Percentiles rank a stretch among this genome's conserved stretches.
Evolutionary conservation across 345 rosid genomes (phyloP).

Genomic region (Dipteronia dyeriana): DNA sequence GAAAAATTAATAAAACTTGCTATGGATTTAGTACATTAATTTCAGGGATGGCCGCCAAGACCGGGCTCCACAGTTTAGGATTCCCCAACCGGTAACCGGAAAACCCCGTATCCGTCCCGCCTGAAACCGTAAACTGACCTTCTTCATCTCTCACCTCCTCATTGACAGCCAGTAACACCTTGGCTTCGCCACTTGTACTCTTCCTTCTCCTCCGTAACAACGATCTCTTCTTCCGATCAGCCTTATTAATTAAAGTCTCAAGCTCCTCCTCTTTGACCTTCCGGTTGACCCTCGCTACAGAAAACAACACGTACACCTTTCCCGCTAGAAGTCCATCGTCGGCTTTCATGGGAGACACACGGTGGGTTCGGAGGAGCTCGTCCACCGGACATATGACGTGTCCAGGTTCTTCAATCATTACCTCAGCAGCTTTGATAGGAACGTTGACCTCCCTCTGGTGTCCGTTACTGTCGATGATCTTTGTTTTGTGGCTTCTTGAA

Average conservation of each 20-base stretch:
- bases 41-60: too few relatives aligned
- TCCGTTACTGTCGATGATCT: conserved; percentile 34
- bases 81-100: too few relatives aligned
- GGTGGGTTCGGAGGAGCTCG: conserved; percentile 27
- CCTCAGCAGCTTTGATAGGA: conserved; percentile 45
- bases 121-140: too few relatives aligned
- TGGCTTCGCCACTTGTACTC: conserved; percentile 16
- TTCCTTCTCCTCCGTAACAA: conserved; percentile 4
- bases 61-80: too few relatives aligned
- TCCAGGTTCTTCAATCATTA: conserved; percentile 57
- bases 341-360: conserved; percentile 36
- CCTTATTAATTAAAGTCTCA: conserved; percentile 12
- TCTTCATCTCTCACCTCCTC: too few relatives aligned
- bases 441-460: conserved; percentile 25
- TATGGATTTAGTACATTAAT: too few relatives aligned
- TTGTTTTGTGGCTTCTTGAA: conserved; percentile 19
- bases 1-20: too few relatives aligned
- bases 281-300: conserved; percentile 25
- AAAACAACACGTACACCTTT: conserved; percentile 34
- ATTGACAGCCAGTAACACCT: too few relatives aligned
- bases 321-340: conserved; percentile 44
- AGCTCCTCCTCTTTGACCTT: conserved; percentile 34
- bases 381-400: conserved; percentile 29
- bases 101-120: too few relatives aligned
- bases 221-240: conserved; percentile 14